phyloP scores from a whole-genome alignment of 257 asterid genomes.

The Solanum appendiculatum region DNA sequence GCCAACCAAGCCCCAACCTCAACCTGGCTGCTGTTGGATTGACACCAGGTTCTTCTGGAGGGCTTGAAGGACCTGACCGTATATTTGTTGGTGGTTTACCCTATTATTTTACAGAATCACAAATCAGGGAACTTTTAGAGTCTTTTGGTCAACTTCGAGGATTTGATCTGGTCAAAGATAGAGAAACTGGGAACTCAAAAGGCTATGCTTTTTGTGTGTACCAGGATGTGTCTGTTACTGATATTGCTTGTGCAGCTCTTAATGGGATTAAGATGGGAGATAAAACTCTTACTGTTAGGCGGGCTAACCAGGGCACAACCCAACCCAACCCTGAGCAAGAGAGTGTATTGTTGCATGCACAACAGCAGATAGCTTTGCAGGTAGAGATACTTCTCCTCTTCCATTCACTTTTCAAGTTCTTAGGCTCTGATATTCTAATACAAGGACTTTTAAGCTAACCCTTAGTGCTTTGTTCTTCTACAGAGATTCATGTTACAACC shows the following conservation, averaged over 20 bases:
- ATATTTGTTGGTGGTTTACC: constrained; percentile 94
- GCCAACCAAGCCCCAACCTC: constrained; percentile 80
- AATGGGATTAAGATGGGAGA: constrained; percentile 98
- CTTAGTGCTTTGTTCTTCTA: constrained; percentile 3
- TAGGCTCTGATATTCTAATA: not conserved
- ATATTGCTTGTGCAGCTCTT: constrained; percentile 95
- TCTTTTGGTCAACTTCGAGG: constrained; percentile 95
- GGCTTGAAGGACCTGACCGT: constrained; percentile 96
- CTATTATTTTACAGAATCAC: constrained; percentile 82
- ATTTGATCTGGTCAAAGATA: constrained; percentile 87
- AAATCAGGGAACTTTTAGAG: constrained; percentile 89
- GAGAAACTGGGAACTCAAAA: constrained; percentile 97
- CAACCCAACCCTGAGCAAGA: constrained; percentile 96
- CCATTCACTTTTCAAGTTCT: not conserved
- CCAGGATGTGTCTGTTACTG: constrained; percentile 85
- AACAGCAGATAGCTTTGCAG: constrained; percentile 91
- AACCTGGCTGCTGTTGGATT: constrained; percentile 87
- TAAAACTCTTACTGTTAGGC: constrained; percentile 89
- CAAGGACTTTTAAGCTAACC: not conserved
- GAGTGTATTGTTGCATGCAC: constrained; percentile 78
- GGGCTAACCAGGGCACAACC: constrained; percentile 81
- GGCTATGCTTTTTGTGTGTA: constrained; percentile 98
- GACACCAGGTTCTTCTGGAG: constrained; percentile 87
- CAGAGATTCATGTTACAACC: constrained; percentile 76
- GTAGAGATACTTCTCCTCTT: constrained; percentile 19